Base-by-base conservation (phyloP, 306 rosid genomes). In the Cicer cuneatum region DNA sequence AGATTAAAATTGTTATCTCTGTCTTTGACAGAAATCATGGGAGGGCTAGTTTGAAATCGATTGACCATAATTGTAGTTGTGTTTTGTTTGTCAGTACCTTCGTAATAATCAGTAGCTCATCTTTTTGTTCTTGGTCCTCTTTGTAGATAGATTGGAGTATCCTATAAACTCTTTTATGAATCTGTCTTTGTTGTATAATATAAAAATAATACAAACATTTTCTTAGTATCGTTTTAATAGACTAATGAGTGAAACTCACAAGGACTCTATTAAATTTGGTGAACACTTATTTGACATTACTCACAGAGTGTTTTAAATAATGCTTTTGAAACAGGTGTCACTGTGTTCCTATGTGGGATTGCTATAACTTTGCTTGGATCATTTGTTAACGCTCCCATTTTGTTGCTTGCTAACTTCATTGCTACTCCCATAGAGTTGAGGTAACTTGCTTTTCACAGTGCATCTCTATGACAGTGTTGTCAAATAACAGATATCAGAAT, bases 381-480 rank as follows among this genome's bases (percentile, higher is more conserved):
- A 24, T 15, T 39, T 38, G 13, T 37, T 38, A 62, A 62, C 2
- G 67, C 67, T 38, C 67, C 67, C 24, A 62, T 38, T 62, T 7
- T 62, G 12, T 38, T 62, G 46, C 46, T 62, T 62, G 47, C 67
- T 37, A 62, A 62, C 47, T 8, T 4, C 67, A n/a, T 62, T 62
- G 67, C 67, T 62, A 62, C 67, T 62, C 67, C 67, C 67, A 62
- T 62, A 3, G 67, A 62, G 3, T 38, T 62, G 67, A 62, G 67
- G 67, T 62, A 61, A 61, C 47, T 14, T 61, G 29, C n/a, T 10
- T 56, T 24, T 5, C 8, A 21, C 38, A 24, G 10, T 54, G 62
- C 38, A 56, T 56, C 13, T 21, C 37, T 56, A 57, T 57, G 59
- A 4, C 59, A 16, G 33, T 18, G 13, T 8, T 16, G 59, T 53